Base-by-base conservation (phyloP, 2,329 filamentous ascomycete genomes). In the Alternaria sp. region DNA sequence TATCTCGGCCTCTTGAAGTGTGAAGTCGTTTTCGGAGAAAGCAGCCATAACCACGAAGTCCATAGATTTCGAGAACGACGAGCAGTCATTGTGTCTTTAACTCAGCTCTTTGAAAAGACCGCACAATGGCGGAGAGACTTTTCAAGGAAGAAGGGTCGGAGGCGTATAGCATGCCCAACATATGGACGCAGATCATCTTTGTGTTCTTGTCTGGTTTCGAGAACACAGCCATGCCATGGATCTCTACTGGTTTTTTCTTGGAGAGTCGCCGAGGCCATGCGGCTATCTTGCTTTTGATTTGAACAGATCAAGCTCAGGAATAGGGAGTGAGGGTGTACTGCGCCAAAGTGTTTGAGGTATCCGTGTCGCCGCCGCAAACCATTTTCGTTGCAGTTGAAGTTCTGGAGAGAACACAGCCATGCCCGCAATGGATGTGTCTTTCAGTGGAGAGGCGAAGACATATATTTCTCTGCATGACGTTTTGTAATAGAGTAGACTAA, bases 361-460 rank as follows among this genome's bases (percentile, higher is more conserved):
- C 0, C 13, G 15, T 36, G 15, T 7, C 2, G 3, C 32, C 4
- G 32, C 0, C 15, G 32, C 32, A 36, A 15, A 36, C n/a, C 32
- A 36, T 36, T 8, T 0, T 0, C 2, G 2, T 15, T 32, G 0
- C 3, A 4, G 11, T 4, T 6, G 6, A 15, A 6, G 6, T n/a
- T 36, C 9, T 36, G 32, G n/a, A 2, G 13, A n/a, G 7, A 36
- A 36, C 6, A 7, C 13, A 1, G 30, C 30, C 30, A 36, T 36
- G 3, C 2, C 30, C 0, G 4, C 3, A 1, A 36, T 15, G 13
- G 4, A 0, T 8, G 1, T 7, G 0, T 9, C 13, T 36, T 36
- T 36, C 13, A 5, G 30, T 13, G 30, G 13, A 36, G 30, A 36
- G 13, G 7, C 9, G 32, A 36, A 36, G 2, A n/a, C 15, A 36